These are phyloP conservation scores for Chloris gayana DNA, from an alignment of 176 grass and related monocot species.

Conservation along the genomic window DNA sequence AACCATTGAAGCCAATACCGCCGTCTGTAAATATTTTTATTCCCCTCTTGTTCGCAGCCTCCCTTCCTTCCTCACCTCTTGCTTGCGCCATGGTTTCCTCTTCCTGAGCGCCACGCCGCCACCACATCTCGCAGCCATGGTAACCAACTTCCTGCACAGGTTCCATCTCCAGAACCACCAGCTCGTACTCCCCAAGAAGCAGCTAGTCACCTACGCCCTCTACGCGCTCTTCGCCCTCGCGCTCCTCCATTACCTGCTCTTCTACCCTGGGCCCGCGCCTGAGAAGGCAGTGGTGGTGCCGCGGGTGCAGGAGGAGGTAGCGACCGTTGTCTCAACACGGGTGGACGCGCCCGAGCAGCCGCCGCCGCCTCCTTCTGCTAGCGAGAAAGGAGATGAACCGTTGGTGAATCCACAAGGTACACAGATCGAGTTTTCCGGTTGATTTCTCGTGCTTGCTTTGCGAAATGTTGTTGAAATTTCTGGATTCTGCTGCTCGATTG, in stretches of 20 bases:
- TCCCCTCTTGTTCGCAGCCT: background rate
- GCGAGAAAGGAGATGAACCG: background rate
- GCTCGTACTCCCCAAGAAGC: slow-evolving; percentile 35
- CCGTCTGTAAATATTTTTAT: no score
- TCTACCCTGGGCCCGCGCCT: slow-evolving; percentile 31
- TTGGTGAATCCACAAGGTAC: background rate
- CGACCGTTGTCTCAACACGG: background rate
- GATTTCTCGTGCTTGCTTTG: background rate
- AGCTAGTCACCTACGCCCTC: slow-evolving; percentile 51
- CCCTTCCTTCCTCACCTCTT: no score
- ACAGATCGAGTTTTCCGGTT: background rate
- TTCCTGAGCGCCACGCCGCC: background rate
- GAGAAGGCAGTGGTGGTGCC: background rate
- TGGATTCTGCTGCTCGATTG: background rate
- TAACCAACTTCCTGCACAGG: slow-evolving; percentile 40
- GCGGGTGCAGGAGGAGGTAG: background rate
- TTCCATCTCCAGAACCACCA: slow-evolving; percentile 37
- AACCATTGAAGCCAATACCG: no score
- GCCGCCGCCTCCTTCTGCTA: background rate
- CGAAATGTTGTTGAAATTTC: background rate
- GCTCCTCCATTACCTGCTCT: slow-evolving; percentile 68
- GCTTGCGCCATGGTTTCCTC: background rate
- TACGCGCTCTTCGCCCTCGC: slow-evolving; percentile 61
- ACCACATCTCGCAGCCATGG: slow-evolving; percentile 30
- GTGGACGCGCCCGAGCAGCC: background rate